Percentiles rank a stretch among this genome's conserved stretches.
Evolutionary conservation across 2,329 filamentous ascomycete species (phyloP).

Genomic region (Dothideomycetes sp.): DNA sequence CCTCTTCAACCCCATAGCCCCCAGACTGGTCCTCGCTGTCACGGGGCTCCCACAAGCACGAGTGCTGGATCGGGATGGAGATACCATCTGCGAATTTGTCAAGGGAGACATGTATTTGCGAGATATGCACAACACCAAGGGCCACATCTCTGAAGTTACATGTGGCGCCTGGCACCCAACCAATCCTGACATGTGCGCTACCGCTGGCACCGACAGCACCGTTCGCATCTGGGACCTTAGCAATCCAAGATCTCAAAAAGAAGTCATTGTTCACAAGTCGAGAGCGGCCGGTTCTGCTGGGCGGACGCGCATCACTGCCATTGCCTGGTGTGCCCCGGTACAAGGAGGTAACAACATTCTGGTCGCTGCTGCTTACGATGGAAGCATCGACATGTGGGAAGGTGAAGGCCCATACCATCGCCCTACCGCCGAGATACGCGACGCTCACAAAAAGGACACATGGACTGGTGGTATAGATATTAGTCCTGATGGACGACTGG

Average conservation of each 20-base stretch:
- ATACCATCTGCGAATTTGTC: conserved; percentile 74
- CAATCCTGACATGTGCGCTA: conserved; percentile 74
- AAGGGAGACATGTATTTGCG: conserved; percentile 98
- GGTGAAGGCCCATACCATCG: conserved; percentile 78
- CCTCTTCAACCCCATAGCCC: conserved; percentile 73
- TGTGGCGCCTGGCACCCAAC: conserved; percentile 85
- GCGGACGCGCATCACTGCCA: conserved; percentile 84
- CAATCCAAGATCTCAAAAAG: conserved; percentile 77
- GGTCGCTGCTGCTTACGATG: conserved; percentile 75
- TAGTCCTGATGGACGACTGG: conserved; percentile 78
- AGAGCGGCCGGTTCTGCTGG: conserved; percentile 79
- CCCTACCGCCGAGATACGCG: conserved; percentile 70
- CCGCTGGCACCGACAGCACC: conserved; percentile 89
- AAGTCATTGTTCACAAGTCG: conserved; percentile 93
- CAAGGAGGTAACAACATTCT: conserved; percentile 73
- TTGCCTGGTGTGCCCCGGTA: conserved; percentile 68
- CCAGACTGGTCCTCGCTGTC: conserved; percentile 72
- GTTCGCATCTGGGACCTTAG: conserved; percentile 96
- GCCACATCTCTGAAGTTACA: conserved; percentile 85
- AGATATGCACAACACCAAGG: conserved; percentile 96
- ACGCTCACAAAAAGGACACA: conserved; percentile 70
- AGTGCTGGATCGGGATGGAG: conserved; percentile 80
- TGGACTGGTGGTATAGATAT: conserved; percentile 92
- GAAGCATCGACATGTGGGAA: conserved; percentile 81
- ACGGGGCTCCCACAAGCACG: conserved; percentile 84